Evolutionary conservation across 2,329 filamentous ascomycete genomes (phyloP), one percentile per base, ranked within the genome.

Genomic region (Phaeomoniella chlamydospora): DNA sequence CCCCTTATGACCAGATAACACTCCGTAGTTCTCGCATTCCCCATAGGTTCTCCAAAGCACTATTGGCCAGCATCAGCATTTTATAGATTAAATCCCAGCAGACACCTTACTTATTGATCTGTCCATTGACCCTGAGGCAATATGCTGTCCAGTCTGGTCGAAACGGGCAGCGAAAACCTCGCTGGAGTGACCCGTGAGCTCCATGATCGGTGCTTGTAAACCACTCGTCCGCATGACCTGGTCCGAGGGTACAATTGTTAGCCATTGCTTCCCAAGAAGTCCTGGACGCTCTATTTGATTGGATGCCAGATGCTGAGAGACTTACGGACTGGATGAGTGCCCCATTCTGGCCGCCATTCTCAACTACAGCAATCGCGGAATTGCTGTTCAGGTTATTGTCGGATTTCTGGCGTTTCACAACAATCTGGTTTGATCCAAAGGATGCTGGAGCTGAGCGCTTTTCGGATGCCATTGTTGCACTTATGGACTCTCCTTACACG

Each of bases 101-200:
- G 19, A 33, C 4, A 15, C 62, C 79, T 39, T 64, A 92, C 84
- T 68, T 48, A 98, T 90, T 39, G 77, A 83, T 49, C 87, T 74
- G 54, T 98, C 90, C 83, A 94, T 94, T 10, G 85, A 90, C 5
- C 85, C 88, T 2, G 90, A 96, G 30, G 90, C 90, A 48, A 96
- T 90, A 44, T 85, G 69, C 43, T 86, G 80, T 31, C 87, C 88
- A 2, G 80, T 80, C 2, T 84, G 80, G 53, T 94, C 85, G 53
- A 98, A 98, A 52, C 83, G 80, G 34, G 84, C 81, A 15, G 84
- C 71, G 53, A 96, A 96, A 33, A 98, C 74, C 62, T 98, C 90
- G 14, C 84, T 86, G 18, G 67, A 67, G 46, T 79, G 74, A 16
- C 74, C 86, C 34, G 79, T 80, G 37, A 98, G 67, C 59, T 96